Conservation (phyloP, 257 asterid species). For the Henckelia pumila region DNA sequence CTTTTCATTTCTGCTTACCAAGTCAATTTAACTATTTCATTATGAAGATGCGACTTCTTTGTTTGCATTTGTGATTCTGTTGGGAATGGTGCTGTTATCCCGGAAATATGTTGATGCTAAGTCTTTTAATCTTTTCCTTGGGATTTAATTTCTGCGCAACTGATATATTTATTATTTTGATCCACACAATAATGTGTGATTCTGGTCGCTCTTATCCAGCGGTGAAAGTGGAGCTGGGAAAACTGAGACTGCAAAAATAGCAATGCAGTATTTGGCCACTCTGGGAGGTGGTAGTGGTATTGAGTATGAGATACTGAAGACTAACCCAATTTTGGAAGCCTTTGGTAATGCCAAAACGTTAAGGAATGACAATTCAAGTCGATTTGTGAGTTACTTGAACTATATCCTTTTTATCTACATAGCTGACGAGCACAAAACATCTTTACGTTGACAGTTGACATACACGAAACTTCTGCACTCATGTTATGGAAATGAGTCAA, state of each 20-base stretch:
- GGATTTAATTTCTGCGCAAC: conserved; percentile 9
- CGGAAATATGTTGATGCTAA: conserved; percentile 1
- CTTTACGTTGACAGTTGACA: conserved; percentile 22
- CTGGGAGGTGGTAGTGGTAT: conserved; percentile 99
- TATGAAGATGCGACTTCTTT: background rate
- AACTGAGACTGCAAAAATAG: conserved; percentile 99
- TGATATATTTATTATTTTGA: background rate
- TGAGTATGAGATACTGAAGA: conserved; percentile 91
- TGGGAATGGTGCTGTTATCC: background rate
- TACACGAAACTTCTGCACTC: conserved; percentile 20
- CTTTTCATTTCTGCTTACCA: background rate
- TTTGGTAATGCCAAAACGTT: conserved; percentile 98
- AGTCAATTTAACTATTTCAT: background rate
- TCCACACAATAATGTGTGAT: conserved; percentile 21
- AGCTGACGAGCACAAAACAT: conserved; percentile 22
- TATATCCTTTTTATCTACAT: conserved; percentile 19
- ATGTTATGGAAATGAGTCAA: conserved; percentile 5
- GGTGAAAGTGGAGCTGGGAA: conserved; percentile 99
- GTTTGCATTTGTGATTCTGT: conserved; percentile 4
- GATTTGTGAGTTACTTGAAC: conserved; percentile 72
- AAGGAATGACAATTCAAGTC: conserved; percentile 97
- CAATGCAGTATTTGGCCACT: conserved; percentile 99
- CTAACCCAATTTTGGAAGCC: conserved; percentile 97
- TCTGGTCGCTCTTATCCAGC: conserved; percentile 44
- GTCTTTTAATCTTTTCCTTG: background rate